These are phyloP conservation scores for Claviceps capensis DNA, from an alignment of 2,329 filamentous ascomycete species.

Conservation along the genomic window DNA sequence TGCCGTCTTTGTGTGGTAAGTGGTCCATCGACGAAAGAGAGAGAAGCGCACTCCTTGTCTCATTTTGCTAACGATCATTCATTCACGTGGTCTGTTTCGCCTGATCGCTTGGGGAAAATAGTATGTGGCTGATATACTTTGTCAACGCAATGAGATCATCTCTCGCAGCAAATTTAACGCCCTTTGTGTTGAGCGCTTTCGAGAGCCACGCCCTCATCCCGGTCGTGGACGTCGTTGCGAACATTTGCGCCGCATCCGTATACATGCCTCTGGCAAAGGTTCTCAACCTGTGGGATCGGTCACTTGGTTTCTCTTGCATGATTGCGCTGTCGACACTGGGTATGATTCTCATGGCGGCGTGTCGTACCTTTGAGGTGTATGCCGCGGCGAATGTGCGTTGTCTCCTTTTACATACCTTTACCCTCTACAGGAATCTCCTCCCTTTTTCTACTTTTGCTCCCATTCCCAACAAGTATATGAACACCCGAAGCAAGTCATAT, in stretches of 20 bases:
- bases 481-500: too few species aligned
- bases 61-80: too few species aligned
- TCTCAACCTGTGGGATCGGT: slow-evolving; percentile 48
- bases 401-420: neutral
- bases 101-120: neutral
- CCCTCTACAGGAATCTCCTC: too few species aligned
- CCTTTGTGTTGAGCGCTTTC: slow-evolving; percentile 26
- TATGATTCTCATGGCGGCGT: slow-evolving; percentile 48
- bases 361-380: slow-evolving; percentile 26
- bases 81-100: neutral
- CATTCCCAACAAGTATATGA: neutral
- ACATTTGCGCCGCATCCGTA: slow-evolving; percentile 40
- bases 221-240: slow-evolving; percentile 38
- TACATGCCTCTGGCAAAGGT: slow-evolving; percentile 50
- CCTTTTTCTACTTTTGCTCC: neutral
- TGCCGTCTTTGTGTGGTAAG: slow-evolving; percentile 3
- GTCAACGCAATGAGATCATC: slow-evolving; percentile 3
- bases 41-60: too few species aligned
- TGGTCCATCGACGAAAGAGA: neutral
- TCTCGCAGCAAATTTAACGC: neutral
- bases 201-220: slow-evolving; percentile 38
- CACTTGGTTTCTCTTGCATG: slow-evolving; percentile 44
- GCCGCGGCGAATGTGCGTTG: slow-evolving; percentile 34
- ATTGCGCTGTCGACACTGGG: slow-evolving; percentile 31
- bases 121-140: slow-evolving; percentile 6